Base-by-base conservation (phyloP, 2,329 filamentous ascomycete species). In the Nemania abortiva region DNA sequence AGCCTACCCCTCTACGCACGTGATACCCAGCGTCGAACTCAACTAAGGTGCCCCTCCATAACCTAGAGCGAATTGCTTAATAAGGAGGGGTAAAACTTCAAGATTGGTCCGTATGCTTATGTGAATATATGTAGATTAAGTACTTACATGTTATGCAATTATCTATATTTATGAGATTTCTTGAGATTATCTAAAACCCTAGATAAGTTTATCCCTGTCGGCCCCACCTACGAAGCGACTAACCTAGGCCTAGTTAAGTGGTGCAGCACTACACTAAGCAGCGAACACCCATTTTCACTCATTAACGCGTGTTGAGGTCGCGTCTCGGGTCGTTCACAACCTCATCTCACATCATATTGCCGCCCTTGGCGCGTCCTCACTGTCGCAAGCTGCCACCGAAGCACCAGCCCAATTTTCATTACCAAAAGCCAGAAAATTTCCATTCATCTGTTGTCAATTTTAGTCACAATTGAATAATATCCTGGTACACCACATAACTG, bases 231-330 rank as follows among this genome's bases (percentile, higher is more conserved):
- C 11, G 9, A 6, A 18, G 39, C 15, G 15, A 5, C 15, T 42
- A n/a, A 42, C 13, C 10, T 42, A 42, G 39, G 39, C 3, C 15
- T 20, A 18, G 15, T 47, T 3, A n/a, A 47, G 42, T 34, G 31
- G 31, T 34, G 31, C 31, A 34, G 31, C 9, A 34, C 31, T 34
- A 9, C 9, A 34, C 31, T 9, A 4, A 52, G 49, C 49, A 7
- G 29, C 22, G 18, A 39, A 52, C 49, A 50, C 49, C 39, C 29
- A 53, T 50, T 56, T 55, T 50, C 37, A 50, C 64, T 65, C 68
- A 70, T 70, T 70, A 68, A 70, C 68, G 68, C 68, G 68, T 70
- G 57, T 64, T 34, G 24, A 34, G 66, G 66, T 68, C 68, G 65
- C 65, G 68, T 68, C 64, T 61, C n/a, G 54, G 64, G 54, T 54